A percentile compares a stretch with the other conserved stretches of the same genome.
Evolutionary conservation across 352 stramenopile genomes (phyloP).

Genomic region (Globisporangium solare): DNA sequence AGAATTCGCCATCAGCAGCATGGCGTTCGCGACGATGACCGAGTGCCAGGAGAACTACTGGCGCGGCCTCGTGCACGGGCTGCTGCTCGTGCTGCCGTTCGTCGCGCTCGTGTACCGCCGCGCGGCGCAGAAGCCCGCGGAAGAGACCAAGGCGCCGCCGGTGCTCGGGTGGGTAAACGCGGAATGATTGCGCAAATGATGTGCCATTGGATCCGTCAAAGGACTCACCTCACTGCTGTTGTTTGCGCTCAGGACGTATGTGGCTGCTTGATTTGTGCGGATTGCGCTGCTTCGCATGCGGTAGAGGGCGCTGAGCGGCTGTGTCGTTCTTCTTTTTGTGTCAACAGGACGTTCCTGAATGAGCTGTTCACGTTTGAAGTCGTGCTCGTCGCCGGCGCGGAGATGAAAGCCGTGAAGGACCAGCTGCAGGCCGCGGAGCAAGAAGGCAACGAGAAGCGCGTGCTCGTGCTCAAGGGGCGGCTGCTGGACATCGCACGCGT

Average conservation of each 20-base stretch:
- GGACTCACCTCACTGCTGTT: background rate
- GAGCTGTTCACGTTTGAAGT: constrained; percentile 65
- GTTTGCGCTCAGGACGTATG: constrained; percentile 33
- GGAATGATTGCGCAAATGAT: constrained; percentile 12
- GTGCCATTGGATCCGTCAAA: background rate
- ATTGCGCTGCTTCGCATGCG: background rate
- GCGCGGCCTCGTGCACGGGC: constrained; percentile 43
- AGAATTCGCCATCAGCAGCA: background rate
- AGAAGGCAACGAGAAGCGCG: constrained; percentile 38
- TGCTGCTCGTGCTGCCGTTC: constrained; percentile 48
- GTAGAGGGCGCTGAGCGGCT: background rate
- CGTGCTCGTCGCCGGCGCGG: constrained; percentile 50
- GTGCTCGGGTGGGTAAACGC: constrained; percentile 29
- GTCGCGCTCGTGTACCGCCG: constrained; percentile 38
- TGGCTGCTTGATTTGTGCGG: constrained; percentile 7
- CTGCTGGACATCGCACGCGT: constrained; percentile 48
- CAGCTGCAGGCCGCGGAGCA: constrained; percentile 41
- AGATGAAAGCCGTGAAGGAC: constrained; percentile 57
- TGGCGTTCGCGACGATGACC: background rate
- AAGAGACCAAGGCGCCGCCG: constrained; percentile 17
- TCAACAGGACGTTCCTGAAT: constrained; percentile 45
- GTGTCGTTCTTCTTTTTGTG: background rate
- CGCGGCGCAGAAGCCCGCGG: constrained; percentile 16
- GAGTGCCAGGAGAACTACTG: constrained; percentile 25
- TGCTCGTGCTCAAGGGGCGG: constrained; percentile 46